Evolutionary conservation across 2,329 filamentous ascomycete species (phyloP), one percentile per base, ranked within the genome.

Genomic region (Dothideomycetidae sp.): DNA sequence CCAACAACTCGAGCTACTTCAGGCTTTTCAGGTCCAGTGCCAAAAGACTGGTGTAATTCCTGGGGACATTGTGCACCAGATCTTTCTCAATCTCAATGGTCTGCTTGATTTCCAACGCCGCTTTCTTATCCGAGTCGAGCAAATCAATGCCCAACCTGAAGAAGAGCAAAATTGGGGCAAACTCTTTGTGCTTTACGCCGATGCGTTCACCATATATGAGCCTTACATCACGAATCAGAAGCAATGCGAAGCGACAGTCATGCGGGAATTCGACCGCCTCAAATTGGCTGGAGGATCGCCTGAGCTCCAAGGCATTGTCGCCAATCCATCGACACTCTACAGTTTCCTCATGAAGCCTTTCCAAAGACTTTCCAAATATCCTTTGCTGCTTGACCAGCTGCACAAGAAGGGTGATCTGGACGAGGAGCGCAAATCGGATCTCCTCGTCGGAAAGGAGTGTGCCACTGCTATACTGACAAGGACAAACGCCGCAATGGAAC

Each of bases 191-290:
- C 67, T 76, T 10, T 85, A 88, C 53, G 83, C 90, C 54, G 82
- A 90, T 42, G 74, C 77, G 0, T 94, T 98, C 57, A 75, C 79
- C 44, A 86, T 93, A 42, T 98, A 98, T 56, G 83, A 93, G 51
- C 86, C 86, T 2, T 98, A 96, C 51, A 96, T 96, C 49, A 84
- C 90, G 21, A 98, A 98, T 53, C 88, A 94, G 61, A 77, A 83
- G 48, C 86, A 84, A 54, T 92, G 88, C 41, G 85, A 88, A 37
- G 73, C 79, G 47, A 73, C 82, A n/a, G 86, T 85, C 10, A 76
- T 81, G 48, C 71, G 78, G 42, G 78, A 88, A 42, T 94, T 92
- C 56, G 81, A 90, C 50, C 92, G 90, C 56, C 83, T 96, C 36
- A 72, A 73, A 47, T 62, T 72, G 19, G 82, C 82, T 30, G 79